Conservation (phyloP, 495 filamentous ascomycete genomes). For the Lophiostoma macrostomum region DNA sequence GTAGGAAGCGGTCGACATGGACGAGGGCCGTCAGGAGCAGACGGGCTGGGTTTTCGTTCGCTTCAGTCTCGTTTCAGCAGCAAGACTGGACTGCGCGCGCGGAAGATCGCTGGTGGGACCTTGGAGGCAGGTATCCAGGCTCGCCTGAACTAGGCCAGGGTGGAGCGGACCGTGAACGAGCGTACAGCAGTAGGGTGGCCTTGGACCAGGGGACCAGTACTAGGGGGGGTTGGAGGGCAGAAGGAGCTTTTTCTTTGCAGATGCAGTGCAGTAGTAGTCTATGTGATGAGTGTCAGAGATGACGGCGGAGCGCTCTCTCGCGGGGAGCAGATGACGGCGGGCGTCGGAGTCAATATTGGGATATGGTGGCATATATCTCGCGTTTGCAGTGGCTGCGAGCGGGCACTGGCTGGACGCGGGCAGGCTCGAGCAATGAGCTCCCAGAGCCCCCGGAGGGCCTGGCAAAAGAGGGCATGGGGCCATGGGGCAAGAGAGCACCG, state of each 20-base stretch:
- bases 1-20: conserved; percentile 33
- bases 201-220: not conserved
- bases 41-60: conserved; percentile 24
- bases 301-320: not conserved
- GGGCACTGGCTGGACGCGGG: not conserved
- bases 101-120: conserved; percentile 31
- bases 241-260: too few species aligned
- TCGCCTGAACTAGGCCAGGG: conserved; percentile 6
- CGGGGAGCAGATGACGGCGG: not conserved
- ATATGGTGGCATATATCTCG: conserved; percentile 4
- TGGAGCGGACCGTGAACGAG: conserved; percentile 12
- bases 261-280: too few species aligned
- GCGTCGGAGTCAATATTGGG: too few species aligned
- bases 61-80: conserved; percentile 37
- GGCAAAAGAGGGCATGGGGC: not conserved
- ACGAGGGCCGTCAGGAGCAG: conserved; percentile 10
- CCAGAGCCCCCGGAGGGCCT: not conserved
- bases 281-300: too few species aligned
- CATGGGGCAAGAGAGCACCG: not conserved
- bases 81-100: conserved; percentile 24
- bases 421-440: not conserved
- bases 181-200: not conserved
- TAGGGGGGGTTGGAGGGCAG: not conserved
- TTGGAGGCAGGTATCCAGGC: conserved; percentile 20
- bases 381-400: not conserved